Conservation (phyloP, 257 asterid genomes). For the Solanum verrucosum region DNA sequence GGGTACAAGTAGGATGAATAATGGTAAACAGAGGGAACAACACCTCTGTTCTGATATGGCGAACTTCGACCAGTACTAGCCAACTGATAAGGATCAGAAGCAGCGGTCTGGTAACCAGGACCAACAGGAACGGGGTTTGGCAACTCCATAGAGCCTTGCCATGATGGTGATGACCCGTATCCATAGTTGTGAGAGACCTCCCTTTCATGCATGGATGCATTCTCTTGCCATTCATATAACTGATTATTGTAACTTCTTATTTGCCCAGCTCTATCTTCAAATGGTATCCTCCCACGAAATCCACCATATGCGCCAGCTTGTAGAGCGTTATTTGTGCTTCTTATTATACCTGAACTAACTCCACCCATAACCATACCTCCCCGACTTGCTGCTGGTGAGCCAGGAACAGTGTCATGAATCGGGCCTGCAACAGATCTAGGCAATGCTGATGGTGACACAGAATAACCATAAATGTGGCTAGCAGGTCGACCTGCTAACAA, state of each 20-base stretch:
- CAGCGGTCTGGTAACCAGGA: constrained; percentile 16
- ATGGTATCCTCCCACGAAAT: background rate
- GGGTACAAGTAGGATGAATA: constrained; percentile 38
- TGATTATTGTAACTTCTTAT: constrained; percentile 14
- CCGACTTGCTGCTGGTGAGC: background rate
- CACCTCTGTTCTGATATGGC: constrained; percentile 18
- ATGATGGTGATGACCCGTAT: background rate
- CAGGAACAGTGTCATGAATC: background rate
- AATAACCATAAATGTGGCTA: background rate
- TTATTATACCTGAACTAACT: background rate
- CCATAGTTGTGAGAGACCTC: background rate
- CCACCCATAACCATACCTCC: background rate
- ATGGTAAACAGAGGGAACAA: constrained; percentile 20
- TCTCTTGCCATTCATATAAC: constrained; percentile 12
- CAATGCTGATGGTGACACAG: background rate
- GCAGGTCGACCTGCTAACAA: constrained; percentile 2
- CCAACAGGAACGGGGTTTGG: constrained; percentile 27
- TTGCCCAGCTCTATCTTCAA: background rate
- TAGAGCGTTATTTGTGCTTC: background rate
- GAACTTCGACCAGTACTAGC: constrained; percentile 41
- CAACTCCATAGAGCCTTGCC: background rate
- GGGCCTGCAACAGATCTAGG: background rate
- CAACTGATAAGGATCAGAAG: constrained; percentile 57
- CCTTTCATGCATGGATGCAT: background rate
- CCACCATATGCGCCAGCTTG: background rate